A percentile compares a stretch with the other conserved stretches of the same genome.
Evolutionary conservation across 805 yeast genomes (phyloP).

Genomic region (Candida railenensis): DNA sequence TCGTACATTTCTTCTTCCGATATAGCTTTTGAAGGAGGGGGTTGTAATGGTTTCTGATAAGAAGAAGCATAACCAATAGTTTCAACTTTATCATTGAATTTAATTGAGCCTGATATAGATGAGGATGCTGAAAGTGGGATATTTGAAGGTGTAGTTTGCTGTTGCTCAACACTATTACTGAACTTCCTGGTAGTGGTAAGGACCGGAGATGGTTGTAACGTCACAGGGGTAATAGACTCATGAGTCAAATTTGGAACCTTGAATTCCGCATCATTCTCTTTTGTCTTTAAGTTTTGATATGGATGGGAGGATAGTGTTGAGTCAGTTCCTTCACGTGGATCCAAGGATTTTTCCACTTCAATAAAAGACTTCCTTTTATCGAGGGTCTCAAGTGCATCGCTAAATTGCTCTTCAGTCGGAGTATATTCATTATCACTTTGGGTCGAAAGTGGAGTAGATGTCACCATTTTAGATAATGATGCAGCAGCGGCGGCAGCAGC

Average conservation of each 20-base stretch:
- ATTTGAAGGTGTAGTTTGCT: not conserved
- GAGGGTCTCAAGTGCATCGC: conserved; percentile 7
- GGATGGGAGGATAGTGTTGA: not conserved
- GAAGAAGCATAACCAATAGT: conserved; percentile 20
- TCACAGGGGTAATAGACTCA: not conserved
- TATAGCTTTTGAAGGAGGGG: conserved; percentile 12
- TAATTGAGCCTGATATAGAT: conserved; percentile 34
- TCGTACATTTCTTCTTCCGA: conserved; percentile 54
- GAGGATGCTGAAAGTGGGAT: not conserved
- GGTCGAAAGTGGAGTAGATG: not conserved
- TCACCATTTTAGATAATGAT: not conserved
- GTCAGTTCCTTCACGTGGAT: not conserved
- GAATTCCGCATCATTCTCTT: not conserved
- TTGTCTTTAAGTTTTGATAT: not conserved
- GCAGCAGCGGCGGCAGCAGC: not conserved
- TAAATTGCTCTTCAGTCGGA: conserved; percentile 8
- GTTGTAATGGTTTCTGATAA: conserved; percentile 11
- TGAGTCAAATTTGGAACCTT: conserved; percentile 1
- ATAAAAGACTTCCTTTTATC: conserved; percentile 5
- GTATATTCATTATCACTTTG: conserved; percentile 6
- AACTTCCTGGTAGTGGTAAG: conserved; percentile 1
- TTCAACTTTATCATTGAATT: conserved; percentile 36
- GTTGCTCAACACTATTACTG: not conserved
- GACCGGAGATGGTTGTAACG: conserved; percentile 4
- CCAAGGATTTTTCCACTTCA: conserved; percentile 1